A percentile compares a stretch with the other conserved stretches of the same genome.
phyloP scores from a whole-genome alignment of 148 eudicot species.

The Agrostemma githago region DNA sequence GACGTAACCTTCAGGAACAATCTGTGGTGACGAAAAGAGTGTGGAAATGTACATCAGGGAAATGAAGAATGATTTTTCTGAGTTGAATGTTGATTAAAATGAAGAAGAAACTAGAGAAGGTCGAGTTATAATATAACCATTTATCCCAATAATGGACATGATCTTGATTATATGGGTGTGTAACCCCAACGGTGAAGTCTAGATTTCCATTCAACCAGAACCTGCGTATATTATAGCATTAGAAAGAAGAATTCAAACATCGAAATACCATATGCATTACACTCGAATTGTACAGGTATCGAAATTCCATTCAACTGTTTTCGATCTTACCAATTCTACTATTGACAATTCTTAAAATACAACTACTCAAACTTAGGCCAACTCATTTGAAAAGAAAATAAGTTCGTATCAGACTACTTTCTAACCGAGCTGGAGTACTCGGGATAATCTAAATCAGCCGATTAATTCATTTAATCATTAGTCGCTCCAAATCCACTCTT shows the following conservation, averaged over 20 bases:
- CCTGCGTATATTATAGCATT: slow-evolving; percentile 44
- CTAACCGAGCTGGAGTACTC: no score
- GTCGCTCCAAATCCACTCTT: no score
- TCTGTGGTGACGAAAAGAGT: slow-evolving; percentile 35
- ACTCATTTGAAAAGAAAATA: no score
- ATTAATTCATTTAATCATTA: no score
- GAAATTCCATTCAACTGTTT: no score
- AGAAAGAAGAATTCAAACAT: background rate
- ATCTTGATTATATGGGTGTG: slow-evolving; percentile 60
- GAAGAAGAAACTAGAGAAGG: background rate
- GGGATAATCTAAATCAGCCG: no score
- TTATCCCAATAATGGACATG: no score
- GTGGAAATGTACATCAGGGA: slow-evolving; percentile 5
- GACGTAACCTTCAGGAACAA: slow-evolving; percentile 84
- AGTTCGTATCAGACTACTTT: no score
- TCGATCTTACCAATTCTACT: no score
- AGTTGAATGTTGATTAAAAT: background rate
- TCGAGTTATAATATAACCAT: no score
- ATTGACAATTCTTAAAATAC: no score
- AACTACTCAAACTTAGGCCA: no score
- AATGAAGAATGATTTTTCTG: background rate
- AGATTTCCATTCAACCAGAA: slow-evolving; percentile 56
- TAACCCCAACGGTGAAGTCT: slow-evolving; percentile 86
- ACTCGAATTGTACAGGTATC: background rate
- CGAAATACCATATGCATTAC: background rate